phyloP scores from a whole-genome alignment of 192 early-diverging fungal genomes.

The Irineochytrium annulatum region DNA sequence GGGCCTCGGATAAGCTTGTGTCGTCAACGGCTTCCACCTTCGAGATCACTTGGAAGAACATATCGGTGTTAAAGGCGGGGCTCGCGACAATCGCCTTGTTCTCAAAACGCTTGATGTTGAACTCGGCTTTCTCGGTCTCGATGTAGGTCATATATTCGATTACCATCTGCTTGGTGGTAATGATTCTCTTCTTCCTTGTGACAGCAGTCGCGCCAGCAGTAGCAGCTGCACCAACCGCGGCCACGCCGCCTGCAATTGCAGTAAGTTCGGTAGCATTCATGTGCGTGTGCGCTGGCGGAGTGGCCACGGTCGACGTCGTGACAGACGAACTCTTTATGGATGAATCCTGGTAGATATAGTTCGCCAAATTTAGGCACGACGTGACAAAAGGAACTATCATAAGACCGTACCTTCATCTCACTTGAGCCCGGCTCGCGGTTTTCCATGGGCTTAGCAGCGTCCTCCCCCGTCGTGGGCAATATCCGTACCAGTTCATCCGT shows the following conservation, averaged over 20 bases:
- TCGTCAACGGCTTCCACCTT: neutral
- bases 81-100: neutral
- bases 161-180: neutral
- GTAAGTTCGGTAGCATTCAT: too few relatives aligned
- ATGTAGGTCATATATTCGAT: conserved; percentile 2
- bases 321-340: neutral
- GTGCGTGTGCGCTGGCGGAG: too few relatives aligned
- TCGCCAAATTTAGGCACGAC: too few relatives aligned
- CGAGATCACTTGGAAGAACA: neutral
- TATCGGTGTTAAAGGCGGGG: neutral
- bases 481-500: too few relatives aligned
- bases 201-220: neutral
- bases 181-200: neutral
- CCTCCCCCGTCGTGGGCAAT: too few relatives aligned
- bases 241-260: neutral
- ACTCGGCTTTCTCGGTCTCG: neutral
- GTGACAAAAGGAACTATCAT: too few relatives aligned
- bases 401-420: too few relatives aligned
- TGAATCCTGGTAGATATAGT: too few relatives aligned
- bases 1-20: neutral
- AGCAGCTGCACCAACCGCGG: neutral
- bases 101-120: neutral
- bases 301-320: neutral
- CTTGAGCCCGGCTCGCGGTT: too few relatives aligned
- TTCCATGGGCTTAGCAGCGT: neutral